Base-by-base conservation (phyloP, 352 stramenopile species). In the Phytophthora palmivora region DNA sequence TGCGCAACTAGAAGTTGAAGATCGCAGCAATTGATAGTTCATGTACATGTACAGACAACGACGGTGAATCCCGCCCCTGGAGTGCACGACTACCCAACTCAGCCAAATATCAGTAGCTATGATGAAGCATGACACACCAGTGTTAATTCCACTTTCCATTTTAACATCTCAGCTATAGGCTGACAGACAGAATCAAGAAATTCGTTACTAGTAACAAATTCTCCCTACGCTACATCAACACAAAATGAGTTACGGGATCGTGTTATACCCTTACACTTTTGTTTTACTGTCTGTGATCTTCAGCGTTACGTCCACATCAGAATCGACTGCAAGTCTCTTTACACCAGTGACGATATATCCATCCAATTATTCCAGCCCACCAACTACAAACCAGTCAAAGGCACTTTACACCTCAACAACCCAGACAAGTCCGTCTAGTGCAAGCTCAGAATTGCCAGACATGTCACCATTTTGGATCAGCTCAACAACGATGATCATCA, bases 1-100 rank as follows among this genome's bases (percentile, higher is more conserved):
- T 58, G 49, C 12, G 15, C 49, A 43, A 9, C 10, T 45, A 39
- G 7, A 55, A 26, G 19, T 55, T 55, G 47, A 55, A 55, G 47
- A 22, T 55, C 15, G 12, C 47, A 45, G 34, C 47, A 52, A 39
- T 52, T 41, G 41, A 19, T n/a, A 43, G 15, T 8, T 15, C n/a
- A 44, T 44, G 9, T 44, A 24, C 38, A 8, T n/a, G 16, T 24
- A 16, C 16, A 44, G 14, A 21, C 38, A 19, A 26, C 38, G 2
- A n/a, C n/a, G n/a, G 24, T 28, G 24, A 28, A 28, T 6, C 24
- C 6, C 24, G 24, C n/a, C n/a, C n/a, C n/a, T n/a, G n/a, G n/a
- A 44, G n/a, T 44, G 37, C 37, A 43, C 16, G 37, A 43, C 37
- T 45, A 10, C 38, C 16, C 38, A 26, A 45, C 18, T 26, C n/a